Percentiles rank a stretch among this genome's conserved stretches.
These are phyloP conservation scores for Coemansia sp. DNA, from an alignment of 192 early-diverging fungal species.

Conservation along the genomic window DNA sequence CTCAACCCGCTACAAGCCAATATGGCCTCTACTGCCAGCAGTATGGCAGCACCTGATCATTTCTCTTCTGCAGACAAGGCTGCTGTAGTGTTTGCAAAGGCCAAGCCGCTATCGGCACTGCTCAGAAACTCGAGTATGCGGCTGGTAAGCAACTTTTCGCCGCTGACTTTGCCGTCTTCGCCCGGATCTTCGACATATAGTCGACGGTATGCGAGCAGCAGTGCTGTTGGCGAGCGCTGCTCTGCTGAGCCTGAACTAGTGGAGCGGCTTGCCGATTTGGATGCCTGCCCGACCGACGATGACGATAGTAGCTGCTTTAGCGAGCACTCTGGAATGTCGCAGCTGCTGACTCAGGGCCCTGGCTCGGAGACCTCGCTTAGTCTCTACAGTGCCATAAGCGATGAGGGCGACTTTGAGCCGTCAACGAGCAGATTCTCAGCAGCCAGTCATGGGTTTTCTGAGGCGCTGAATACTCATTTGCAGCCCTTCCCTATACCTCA, in stretches of 20 bases:
- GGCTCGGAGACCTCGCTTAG: conserved; percentile 31
- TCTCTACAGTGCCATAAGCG: conserved; percentile 28
- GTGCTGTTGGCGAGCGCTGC: background rate
- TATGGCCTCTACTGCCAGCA: background rate
- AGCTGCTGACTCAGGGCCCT: conserved; percentile 21
- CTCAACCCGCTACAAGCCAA: background rate
- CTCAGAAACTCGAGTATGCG: conserved; percentile 14
- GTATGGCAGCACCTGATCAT: background rate
- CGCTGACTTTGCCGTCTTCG: conserved; percentile 46
- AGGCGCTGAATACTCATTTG: too few relatives aligned
- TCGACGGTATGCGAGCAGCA: conserved; percentile 9
- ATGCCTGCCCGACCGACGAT: conserved; percentile 4
- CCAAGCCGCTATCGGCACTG: conserved; percentile 12
- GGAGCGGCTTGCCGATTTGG: conserved; percentile 7
- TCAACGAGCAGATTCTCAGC: background rate
- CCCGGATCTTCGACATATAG: conserved; percentile 32
- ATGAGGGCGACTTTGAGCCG: background rate
- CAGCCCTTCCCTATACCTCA: too few relatives aligned
- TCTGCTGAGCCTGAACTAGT: conserved; percentile 3
- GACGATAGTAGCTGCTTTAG: conserved; percentile 5
- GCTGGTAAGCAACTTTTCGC: conserved; percentile 50
- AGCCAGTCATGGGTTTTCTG: background rate
- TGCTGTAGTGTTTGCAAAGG: too few relatives aligned
- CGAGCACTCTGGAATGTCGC: conserved; percentile 12
- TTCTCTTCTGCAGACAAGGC: too few relatives aligned